A percentile compares a stretch with the other conserved stretches of the same genome.
Conservation (phyloP, 2,329 filamentous ascomycete species). For the Cucurbitaria berberidis region DNA sequence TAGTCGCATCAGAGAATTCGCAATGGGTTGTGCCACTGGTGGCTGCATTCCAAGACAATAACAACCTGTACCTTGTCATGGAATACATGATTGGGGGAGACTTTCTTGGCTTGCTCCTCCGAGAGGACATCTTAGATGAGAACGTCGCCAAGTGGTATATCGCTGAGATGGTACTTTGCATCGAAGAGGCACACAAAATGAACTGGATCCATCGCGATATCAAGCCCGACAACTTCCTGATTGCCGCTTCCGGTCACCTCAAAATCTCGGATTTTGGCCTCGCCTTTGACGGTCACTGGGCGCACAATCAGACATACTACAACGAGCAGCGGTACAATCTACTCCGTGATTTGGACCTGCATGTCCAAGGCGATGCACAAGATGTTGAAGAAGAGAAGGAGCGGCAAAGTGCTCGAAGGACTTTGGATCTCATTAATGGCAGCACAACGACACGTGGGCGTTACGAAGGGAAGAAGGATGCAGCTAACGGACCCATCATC, state of each 20-base stretch:
- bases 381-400: slow-evolving; percentile 64
- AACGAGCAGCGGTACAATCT: slow-evolving; percentile 81
- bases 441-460: slow-evolving; percentile 18
- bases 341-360: slow-evolving; percentile 75
- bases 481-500: slow-evolving; percentile 39
- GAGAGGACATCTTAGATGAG: slow-evolving; percentile 83
- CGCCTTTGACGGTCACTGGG: slow-evolving; percentile 94
- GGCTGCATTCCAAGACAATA: slow-evolving; percentile 84
- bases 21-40: slow-evolving; percentile 89
- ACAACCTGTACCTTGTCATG: slow-evolving; percentile 91
- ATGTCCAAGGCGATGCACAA: slow-evolving; percentile 73
- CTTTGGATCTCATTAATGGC: slow-evolving; percentile 49
- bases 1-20: slow-evolving; percentile 87
- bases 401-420: slow-evolving; percentile 60
- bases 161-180: slow-evolving; percentile 93
- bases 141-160: slow-evolving; percentile 82
- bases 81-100: slow-evolving; percentile 98
- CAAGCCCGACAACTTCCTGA: slow-evolving; percentile 97
- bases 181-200: slow-evolving; percentile 88
- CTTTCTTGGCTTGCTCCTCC: slow-evolving; percentile 84
- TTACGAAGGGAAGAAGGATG: slow-evolving; percentile 29
- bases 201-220: slow-evolving; percentile 94
- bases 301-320: slow-evolving; percentile 87
- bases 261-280: slow-evolving; percentile 97
- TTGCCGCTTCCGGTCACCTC: slow-evolving; percentile 84